These are phyloP conservation scores for Lipomyces yamadae DNA, from an alignment of 805 yeast genomes.

Conservation along the genomic window DNA sequence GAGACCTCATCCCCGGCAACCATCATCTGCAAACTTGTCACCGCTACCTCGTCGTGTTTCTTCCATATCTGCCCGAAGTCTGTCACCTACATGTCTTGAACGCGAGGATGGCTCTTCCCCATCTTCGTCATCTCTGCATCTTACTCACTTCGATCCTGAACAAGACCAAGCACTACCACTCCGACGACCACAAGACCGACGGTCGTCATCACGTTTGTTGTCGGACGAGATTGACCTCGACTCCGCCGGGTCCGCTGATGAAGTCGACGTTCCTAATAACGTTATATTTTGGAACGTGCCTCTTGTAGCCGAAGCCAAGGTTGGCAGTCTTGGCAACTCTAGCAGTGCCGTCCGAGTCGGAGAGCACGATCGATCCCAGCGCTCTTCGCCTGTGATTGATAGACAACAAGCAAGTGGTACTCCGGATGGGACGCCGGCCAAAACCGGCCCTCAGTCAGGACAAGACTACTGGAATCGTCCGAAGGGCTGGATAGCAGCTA, in stretches of 20 bases:
- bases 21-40: background rate
- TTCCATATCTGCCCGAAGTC: background rate
- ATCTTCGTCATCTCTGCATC: background rate
- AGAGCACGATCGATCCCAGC: constrained; percentile 3
- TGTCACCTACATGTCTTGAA: background rate
- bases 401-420: background rate
- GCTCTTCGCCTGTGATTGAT: background rate
- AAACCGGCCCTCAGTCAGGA: background rate
- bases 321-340: background rate
- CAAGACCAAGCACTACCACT: constrained; percentile 11
- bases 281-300: constrained; percentile 68
- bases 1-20: background rate
- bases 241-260: constrained; percentile 51
- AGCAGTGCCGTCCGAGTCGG: background rate
- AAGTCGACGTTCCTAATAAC: constrained; percentile 60
- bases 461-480: background rate
- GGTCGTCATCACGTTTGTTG: background rate
- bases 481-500: constrained; percentile 38
- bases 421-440: background rate
- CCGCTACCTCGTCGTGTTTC: background rate
- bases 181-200: constrained; percentile 17
- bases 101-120: background rate
- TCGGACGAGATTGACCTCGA: constrained; percentile 31
- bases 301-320: constrained; percentile 52
- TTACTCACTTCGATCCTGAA: constrained; percentile 1